Conservation (phyloP, 192 early-diverging fungal genomes). For the Radiomyces spectabilis region DNA sequence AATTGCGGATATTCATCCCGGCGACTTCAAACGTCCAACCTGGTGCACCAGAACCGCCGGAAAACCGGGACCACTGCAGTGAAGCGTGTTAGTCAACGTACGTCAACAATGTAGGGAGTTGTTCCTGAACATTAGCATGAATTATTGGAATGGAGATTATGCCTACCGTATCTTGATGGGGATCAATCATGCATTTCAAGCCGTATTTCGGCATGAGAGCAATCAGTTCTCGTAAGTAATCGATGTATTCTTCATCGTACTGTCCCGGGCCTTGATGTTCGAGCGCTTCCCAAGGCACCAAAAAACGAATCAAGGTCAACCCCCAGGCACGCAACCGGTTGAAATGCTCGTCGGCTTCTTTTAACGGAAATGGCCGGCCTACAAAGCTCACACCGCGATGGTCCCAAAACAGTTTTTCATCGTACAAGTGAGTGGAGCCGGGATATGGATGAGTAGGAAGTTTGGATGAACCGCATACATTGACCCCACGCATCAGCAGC, state of each 20-base stretch:
- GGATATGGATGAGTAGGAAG: constrained; percentile 60
- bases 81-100: too few relatives aligned
- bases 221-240: constrained; percentile 61
- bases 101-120: too few relatives aligned
- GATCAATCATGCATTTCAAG: constrained; percentile 81
- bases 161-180: constrained; percentile 77
- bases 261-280: constrained; percentile 76
- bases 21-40: constrained; percentile 82
- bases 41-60: constrained; percentile 79
- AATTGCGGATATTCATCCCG: constrained; percentile 65
- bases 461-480: constrained; percentile 72
- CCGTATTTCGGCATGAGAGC: constrained; percentile 63
- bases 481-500: constrained; percentile 66
- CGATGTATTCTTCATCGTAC: constrained; percentile 79
- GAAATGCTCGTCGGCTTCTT: constrained; percentile 72
- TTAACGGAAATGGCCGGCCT: constrained; percentile 68
- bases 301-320: constrained; percentile 66
- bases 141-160: too few relatives aligned
- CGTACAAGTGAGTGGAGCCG: constrained; percentile 51
- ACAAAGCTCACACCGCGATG: constrained; percentile 73
- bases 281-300: constrained; percentile 79
- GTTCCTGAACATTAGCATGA: too few relatives aligned
- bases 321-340: constrained; percentile 67
- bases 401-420: constrained; percentile 52
- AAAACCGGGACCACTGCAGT: constrained; percentile 61